phyloP scores from a whole-genome alignment of 2,329 filamentous ascomycete species.

The Purpureocillium takamizusanense region DNA sequence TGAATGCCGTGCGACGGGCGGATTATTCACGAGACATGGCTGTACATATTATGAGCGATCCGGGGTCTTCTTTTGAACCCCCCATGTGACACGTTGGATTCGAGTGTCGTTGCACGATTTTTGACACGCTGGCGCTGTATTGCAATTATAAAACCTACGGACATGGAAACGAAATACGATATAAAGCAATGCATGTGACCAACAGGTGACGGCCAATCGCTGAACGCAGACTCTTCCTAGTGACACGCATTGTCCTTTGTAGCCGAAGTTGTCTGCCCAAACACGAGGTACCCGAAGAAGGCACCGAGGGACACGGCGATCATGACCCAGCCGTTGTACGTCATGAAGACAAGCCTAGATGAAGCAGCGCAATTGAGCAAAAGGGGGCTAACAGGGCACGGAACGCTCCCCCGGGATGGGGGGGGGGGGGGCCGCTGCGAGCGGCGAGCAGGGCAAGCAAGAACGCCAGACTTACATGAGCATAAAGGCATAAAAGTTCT shows the following conservation, averaged over 20 bases:
- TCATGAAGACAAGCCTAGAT: conserved; percentile 92
- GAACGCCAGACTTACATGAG: conserved; percentile 94
- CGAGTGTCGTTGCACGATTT: not conserved
- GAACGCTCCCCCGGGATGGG: no score
- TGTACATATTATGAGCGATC: not conserved
- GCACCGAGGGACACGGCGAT: conserved; percentile 80
- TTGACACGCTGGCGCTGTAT: not conserved
- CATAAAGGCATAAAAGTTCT: conserved; percentile 99
- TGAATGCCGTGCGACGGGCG: conserved; percentile 8
- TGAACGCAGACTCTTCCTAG: conserved; percentile 32
- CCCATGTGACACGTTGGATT: not conserved
- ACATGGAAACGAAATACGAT: not conserved
- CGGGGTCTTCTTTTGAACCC: not conserved
- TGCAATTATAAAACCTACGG: no score
- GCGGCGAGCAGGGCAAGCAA: no score
- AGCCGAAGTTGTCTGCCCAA: conserved; percentile 60
- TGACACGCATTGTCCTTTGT: conserved; percentile 90
- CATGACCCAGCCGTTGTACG: conserved; percentile 99
- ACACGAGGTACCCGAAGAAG: conserved; percentile 78
- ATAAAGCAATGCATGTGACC: no score
- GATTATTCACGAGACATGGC: not conserved
- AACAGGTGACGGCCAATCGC: not conserved
- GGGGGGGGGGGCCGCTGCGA: no score
- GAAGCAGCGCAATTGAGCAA: not conserved
- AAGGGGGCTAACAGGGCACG: no score